Evolutionary conservation across 768 basidiomycete genomes (phyloP), one percentile per base, ranked within the genome.

Genomic region (Fomitopsis pulvina): DNA sequence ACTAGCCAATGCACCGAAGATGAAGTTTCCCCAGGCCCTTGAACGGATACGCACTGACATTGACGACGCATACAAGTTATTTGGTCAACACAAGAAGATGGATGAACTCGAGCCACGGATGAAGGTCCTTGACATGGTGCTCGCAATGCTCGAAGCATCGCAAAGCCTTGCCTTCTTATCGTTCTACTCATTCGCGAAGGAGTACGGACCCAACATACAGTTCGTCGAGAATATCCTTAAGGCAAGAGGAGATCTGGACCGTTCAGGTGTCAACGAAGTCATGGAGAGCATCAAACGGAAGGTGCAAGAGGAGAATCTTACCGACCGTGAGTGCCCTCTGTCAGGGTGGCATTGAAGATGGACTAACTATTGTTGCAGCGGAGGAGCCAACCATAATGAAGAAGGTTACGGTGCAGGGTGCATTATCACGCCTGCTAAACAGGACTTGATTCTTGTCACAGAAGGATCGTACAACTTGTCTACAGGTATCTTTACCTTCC

Each of bases 241-340:
- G 63, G 82, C 87, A 4, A 77, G 96, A 45, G 86, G 87, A 48
- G 94, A 99, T 67, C 72, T 97, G 47, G 93, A 96, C 67, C 80
- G 92, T n/a, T 81, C 85, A 1, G 81, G 83, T 12, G 88, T 85
- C 16, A 85, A 72, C 57, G 94, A 98, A 52, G 87, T 95, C 27
- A 92, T 96, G 86, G 94, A 95, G 11, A 90, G 88, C 51, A 76
- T 97, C 56, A 89, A 86, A 65, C 78, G 92, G 43, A 97, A 93
- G 66, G 87, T 92, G 6, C 93, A 87, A 65, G 93, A 96, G 25
- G 93, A 97, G 61, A 78, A 78, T 3, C 58, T 92, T 52, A 74
- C 75, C 39, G 90, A 92, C 69, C 89, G 90, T 91, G 66, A 71
- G 87, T 78, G 14, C 22, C 27, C 22, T 43, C 28, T 21, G 28